Conservation (phyloP, 2,329 filamentous ascomycete genomes). For the Curvularia hawaiiensis region DNA sequence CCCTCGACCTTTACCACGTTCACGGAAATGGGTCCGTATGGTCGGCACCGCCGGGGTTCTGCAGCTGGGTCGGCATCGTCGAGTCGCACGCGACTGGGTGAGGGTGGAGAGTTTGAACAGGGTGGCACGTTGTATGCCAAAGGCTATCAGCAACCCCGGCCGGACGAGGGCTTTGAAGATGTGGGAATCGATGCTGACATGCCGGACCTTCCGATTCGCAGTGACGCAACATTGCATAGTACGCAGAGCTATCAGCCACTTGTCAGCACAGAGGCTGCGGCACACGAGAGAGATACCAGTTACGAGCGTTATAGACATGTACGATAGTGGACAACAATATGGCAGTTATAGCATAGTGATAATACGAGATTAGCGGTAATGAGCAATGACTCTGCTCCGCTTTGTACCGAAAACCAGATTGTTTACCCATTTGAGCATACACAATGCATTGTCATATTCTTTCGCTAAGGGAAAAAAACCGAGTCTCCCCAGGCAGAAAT, state of each 20-base stretch:
- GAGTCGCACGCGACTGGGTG: conserved; percentile 29
- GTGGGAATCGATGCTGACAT: conserved; percentile 30
- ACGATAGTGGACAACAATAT: conserved; percentile 3
- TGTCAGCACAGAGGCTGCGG: conserved; percentile 11
- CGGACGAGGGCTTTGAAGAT: conserved; percentile 23
- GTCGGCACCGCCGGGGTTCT: conserved; percentile 14
- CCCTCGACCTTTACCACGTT: conserved; percentile 39
- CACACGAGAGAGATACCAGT: conserved; percentile 15
- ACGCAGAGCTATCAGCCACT: conserved; percentile 26
- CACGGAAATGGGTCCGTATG: conserved; percentile 26
- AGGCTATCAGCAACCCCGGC: conserved; percentile 31
- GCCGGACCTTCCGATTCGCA: conserved; percentile 29
- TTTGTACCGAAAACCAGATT: no score
- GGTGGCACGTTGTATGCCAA: conserved; percentile 31
- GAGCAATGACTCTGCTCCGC: background rate
- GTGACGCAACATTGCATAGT: conserved; percentile 26
- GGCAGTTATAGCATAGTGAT: background rate
- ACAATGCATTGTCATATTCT: no score
- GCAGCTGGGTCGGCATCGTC: conserved; percentile 22
- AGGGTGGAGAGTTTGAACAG: conserved; percentile 23
- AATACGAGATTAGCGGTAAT: background rate
- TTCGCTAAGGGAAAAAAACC: no score
- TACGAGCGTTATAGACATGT: conserved; percentile 23
- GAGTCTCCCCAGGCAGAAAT: no score
- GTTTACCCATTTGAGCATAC: no score